A percentile compares a stretch with the other conserved stretches of the same genome.
Evolutionary conservation across 2,329 filamentous ascomycete species (phyloP).

Genomic region (Sphaerulina vaccinii): DNA sequence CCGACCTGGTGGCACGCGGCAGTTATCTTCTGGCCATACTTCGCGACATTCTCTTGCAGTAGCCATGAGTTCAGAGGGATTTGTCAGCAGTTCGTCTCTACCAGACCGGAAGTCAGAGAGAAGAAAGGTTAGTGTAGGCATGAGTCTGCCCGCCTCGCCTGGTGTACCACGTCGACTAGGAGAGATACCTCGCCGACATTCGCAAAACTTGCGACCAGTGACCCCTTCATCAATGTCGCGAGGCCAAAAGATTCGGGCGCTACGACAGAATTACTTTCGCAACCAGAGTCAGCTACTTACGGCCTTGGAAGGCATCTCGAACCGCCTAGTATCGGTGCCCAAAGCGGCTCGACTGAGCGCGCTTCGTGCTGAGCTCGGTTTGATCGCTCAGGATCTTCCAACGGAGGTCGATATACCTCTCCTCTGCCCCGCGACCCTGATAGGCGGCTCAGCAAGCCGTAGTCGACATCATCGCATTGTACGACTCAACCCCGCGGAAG

Average conservation of each 20-base stretch:
- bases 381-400: constrained; percentile 77
- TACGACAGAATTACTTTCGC: constrained; percentile 80
- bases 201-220: constrained; percentile 55
- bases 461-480: constrained; percentile 82
- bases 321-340: constrained; percentile 76
- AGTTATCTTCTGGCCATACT: constrained; percentile 8
- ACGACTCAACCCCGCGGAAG: constrained; percentile 77
- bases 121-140: constrained; percentile 25
- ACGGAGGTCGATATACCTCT: constrained; percentile 81
- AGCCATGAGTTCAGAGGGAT: constrained; percentile 32
- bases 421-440: constrained; percentile 72
- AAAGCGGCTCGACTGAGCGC: constrained; percentile 80
- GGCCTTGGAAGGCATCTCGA: constrained; percentile 79
- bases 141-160: constrained; percentile 39
- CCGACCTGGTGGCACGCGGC: neutral
- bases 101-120: constrained; percentile 30
- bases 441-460: constrained; percentile 69
- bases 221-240: constrained; percentile 62
- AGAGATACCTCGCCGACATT: constrained; percentile 53
- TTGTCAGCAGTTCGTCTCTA: constrained; percentile 36
- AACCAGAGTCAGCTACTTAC: constrained; percentile 78
- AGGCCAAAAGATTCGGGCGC: constrained; percentile 66
- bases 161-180: constrained; percentile 39
- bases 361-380: constrained; percentile 73
- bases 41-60: constrained; percentile 37